Evolutionary conservation across 805 yeast species (phyloP).

Genomic region (Nakazawaea wickerhamii): DNA sequence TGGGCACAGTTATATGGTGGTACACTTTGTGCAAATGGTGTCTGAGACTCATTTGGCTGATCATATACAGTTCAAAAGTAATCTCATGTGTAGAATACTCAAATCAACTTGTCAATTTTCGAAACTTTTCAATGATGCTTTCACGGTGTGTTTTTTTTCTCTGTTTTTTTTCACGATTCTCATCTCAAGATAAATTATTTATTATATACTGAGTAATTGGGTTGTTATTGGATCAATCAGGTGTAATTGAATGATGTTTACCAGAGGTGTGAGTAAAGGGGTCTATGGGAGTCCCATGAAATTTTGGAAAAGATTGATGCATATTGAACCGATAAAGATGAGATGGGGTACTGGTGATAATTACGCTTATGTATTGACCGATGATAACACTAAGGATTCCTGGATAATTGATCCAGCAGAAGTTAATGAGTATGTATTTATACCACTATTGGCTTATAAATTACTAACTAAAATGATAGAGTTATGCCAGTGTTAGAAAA

Average conservation of each 20-base stretch:
- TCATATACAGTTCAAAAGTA: neutral
- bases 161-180: neutral
- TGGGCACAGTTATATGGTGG: neutral
- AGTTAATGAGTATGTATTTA: constrained; percentile 49
- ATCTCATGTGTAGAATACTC: neutral
- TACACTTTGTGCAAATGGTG: neutral
- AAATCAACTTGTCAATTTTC: too few relatives aligned
- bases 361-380: constrained; percentile 76
- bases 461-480: constrained; percentile 9
- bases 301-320: constrained; percentile 3
- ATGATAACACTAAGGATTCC: constrained; percentile 57
- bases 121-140: neutral
- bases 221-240: too few relatives aligned
- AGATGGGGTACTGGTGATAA: constrained; percentile 94
- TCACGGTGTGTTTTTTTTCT: neutral
- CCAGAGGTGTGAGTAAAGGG: neutral
- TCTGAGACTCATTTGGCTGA: neutral
- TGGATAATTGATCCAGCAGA: constrained; percentile 94
- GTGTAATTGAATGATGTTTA: too few relatives aligned
- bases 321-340: constrained; percentile 52
- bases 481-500: constrained; percentile 41
- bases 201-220: neutral
- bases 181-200: neutral
- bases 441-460: too few relatives aligned
- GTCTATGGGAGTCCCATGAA: neutral